phyloP scores from a whole-genome alignment of 176 grass and related monocot species.

The Bothriochloa decipiens region DNA sequence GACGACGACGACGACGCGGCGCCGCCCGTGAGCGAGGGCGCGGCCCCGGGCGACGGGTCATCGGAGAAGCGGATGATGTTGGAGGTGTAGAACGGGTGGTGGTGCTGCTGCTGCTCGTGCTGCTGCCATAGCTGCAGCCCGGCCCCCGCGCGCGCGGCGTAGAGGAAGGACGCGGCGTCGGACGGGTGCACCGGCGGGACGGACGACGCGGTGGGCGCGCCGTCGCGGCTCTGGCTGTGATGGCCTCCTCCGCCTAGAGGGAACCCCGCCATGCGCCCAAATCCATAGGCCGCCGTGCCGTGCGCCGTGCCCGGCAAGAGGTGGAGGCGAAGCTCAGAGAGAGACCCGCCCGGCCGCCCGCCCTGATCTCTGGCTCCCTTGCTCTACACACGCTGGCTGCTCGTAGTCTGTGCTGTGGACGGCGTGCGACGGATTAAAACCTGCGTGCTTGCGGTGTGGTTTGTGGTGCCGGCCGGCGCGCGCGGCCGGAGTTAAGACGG shows the following conservation, averaged over 20 bases:
- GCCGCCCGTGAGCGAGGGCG: slow-evolving; percentile 45
- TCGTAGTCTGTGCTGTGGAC: slow-evolving; percentile 16
- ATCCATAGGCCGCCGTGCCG: slow-evolving; percentile 63
- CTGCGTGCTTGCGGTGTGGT: not conserved
- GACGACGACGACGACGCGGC: slow-evolving; percentile 37
- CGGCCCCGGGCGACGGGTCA: slow-evolving; percentile 37
- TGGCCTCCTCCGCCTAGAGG: slow-evolving; percentile 78
- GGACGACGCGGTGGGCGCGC: slow-evolving; percentile 10
- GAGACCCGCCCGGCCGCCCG: not conserved
- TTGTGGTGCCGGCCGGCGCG: slow-evolving; percentile 2
- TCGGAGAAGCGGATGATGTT: slow-evolving; percentile 81
- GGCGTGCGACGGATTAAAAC: slow-evolving; percentile 37
- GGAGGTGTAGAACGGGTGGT: slow-evolving; percentile 56
- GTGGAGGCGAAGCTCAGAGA: not conserved
- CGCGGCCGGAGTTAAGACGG: slow-evolving; percentile 56
- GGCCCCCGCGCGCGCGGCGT: slow-evolving; percentile 40
- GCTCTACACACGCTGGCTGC: not conserved
- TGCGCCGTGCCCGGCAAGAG: slow-evolving; percentile 30
- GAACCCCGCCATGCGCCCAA: slow-evolving; percentile 83
- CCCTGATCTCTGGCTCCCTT: not conserved
- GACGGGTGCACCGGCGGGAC: slow-evolving; percentile 53
- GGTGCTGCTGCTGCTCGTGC: slow-evolving; percentile 53
- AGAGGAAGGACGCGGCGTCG: slow-evolving; percentile 63
- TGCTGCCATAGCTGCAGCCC: slow-evolving; percentile 94
- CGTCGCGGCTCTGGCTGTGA: slow-evolving; percentile 39